Percentiles rank a stretch among this genome's conserved stretches.
Evolutionary conservation across 2,329 filamentous ascomycete species (phyloP).

Genomic region (Uncinocarpus reesii): DNA sequence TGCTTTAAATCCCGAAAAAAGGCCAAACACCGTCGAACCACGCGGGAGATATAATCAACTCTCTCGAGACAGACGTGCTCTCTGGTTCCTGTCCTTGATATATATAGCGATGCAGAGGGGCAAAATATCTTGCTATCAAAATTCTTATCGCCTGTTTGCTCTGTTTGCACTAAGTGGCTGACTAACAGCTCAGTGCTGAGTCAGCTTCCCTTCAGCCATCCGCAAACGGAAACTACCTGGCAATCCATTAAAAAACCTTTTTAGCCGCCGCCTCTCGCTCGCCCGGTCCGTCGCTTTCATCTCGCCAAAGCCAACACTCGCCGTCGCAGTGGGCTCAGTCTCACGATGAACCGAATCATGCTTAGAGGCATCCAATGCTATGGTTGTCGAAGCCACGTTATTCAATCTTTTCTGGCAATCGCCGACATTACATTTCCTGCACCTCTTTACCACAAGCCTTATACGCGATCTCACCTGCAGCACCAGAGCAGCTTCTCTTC

Average conservation of each 20-base stretch:
- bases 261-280: slow-evolving; percentile 1
- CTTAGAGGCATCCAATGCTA: slow-evolving; percentile 25
- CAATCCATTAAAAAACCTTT: slow-evolving; percentile 1
- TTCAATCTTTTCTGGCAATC: slow-evolving; percentile 25
- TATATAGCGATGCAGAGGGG: too few species aligned
- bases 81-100: too few species aligned
- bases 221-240: slow-evolving; percentile 10
- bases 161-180: slow-evolving; percentile 15
- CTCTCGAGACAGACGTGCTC: too few species aligned
- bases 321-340: background rate
- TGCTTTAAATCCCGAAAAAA: background rate
- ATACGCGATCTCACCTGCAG: background rate
- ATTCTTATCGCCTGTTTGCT: slow-evolving; percentile 14
- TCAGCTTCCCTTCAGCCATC: slow-evolving; percentile 1
- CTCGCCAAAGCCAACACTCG: background rate
- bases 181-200: too few species aligned
- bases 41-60: too few species aligned
- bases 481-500: slow-evolving; percentile 12
- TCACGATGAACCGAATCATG: slow-evolving; percentile 27
- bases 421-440: slow-evolving; percentile 23
- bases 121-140: slow-evolving; percentile 6
- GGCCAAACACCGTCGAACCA: too few species aligned
- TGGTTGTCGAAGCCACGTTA: slow-evolving; percentile 23
- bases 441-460: slow-evolving; percentile 12
- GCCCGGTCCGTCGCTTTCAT: background rate